phyloP scores from a whole-genome alignment of 129 eudicot genomes.

The Flaveria robusta region DNA sequence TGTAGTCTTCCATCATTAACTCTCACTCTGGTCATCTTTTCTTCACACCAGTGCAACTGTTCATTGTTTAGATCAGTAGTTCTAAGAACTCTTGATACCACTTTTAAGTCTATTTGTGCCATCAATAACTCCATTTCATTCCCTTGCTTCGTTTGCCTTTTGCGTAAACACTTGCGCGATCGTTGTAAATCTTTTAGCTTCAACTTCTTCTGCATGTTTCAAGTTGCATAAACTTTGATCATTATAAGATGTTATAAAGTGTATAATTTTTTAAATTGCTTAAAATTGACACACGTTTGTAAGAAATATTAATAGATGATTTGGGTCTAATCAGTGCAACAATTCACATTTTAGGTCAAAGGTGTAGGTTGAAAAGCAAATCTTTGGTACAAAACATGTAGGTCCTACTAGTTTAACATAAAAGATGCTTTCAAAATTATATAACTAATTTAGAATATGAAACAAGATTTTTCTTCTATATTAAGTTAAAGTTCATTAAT shows the following conservation, averaged over 20 bases:
- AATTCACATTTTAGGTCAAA: background rate
- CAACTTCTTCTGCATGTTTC: constrained; percentile 64
- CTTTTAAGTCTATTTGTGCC: constrained; percentile 83
- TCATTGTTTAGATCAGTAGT: constrained; percentile 74
- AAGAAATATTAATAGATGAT: background rate
- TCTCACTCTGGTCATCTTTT: constrained; percentile 77
- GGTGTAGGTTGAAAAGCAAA: constrained; percentile 9
- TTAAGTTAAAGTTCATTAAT: no score
- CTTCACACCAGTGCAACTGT: constrained; percentile 94
- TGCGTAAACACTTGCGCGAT: constrained; percentile 53
- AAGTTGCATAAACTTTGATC: background rate
- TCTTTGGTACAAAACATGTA: background rate
- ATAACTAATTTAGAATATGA: background rate
- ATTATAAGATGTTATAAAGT: background rate
- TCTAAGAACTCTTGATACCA: constrained; percentile 89
- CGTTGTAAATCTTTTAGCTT: constrained; percentile 64
- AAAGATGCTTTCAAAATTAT: background rate
- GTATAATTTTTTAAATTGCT: background rate
- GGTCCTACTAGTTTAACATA: background rate
- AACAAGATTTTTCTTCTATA: background rate
- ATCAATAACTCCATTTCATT: constrained; percentile 77
- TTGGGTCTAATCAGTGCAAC: background rate
- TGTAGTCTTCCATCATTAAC: constrained; percentile 68
- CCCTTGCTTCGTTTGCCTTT: constrained; percentile 44
- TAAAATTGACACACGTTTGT: background rate